Base-by-base conservation (phyloP, 306 rosid genomes). In the Chamaecrista fasciculata region DNA sequence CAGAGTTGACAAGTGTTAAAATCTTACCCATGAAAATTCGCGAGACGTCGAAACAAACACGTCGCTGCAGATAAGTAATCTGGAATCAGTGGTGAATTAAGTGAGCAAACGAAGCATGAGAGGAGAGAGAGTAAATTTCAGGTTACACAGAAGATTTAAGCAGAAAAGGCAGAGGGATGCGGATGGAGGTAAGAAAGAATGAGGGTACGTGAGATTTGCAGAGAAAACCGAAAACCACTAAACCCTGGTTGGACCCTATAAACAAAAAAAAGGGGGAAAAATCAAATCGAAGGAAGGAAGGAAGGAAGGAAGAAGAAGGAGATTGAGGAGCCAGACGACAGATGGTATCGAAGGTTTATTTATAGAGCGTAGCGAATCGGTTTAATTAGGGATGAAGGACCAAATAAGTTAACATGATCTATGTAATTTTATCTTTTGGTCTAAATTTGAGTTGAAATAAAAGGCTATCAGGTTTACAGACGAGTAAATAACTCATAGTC, bases 171-270 rank as follows among this genome's bases (percentile, higher is more conserved):
- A 37, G 11, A 18, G 48, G 10, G 66, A 61, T 11, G 28, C 18
- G 47, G 20, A 0, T 14, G 4, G 1, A 44, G 20, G 50, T n/a
- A 6, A 15, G 23, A 0, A 2, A 75, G 28, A 69, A 20, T 64
- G 76, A 79, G 82, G 80, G 82, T 69, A 69, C 53, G 47, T 25
- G 29, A 15, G 52, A 66, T 76, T 64, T 60, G 51, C 42, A 47
- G 53, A 71, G 10, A 55, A 33, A 67, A 62, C 3, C 10, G 61
- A 66, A 78, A 72, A 72, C 80, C 79, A 74, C 74, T 72, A 78
- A 72, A 72, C 80, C 79, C 77, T 77, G 43, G 50, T 4, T 0
- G 50, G 50, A 4, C 50, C 50, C 50, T n/a, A 11, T 39, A 15
- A 43, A 29, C 36, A 4, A 15, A n/a, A 15, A n/a, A 4, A 44